These are phyloP conservation scores for Taiwanofungus camphoratus DNA, from an alignment of 1,284 basidiomycete species.

Conservation along the genomic window DNA sequence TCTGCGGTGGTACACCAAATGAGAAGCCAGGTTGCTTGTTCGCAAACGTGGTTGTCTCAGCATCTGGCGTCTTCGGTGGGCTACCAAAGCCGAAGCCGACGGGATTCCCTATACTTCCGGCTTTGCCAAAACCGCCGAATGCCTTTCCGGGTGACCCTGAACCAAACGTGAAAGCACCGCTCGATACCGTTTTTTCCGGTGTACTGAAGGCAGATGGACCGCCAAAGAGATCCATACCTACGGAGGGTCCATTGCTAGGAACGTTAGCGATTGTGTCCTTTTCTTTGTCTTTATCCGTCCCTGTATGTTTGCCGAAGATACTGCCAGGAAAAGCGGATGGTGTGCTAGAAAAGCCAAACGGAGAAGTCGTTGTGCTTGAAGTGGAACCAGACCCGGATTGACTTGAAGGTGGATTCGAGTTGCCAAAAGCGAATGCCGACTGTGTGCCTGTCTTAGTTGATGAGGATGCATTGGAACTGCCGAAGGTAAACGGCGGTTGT, in stretches of 20 bases:
- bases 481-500: constrained; percentile 7
- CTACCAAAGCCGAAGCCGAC: constrained; percentile 53
- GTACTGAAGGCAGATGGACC: constrained; percentile 11
- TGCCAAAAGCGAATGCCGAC: constrained; percentile 1
- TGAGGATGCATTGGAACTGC: neutral
- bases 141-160: constrained; percentile 13
- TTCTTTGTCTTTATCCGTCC: constrained; percentile 9
- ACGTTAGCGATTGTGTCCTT: constrained; percentile 12
- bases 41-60: constrained; percentile 15
- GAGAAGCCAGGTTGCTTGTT: constrained; percentile 22
- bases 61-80: constrained; percentile 29
- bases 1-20: constrained; percentile 27
- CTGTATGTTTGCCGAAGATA: constrained; percentile 19
- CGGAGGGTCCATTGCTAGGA: neutral
- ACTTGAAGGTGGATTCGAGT: constrained; percentile 2
- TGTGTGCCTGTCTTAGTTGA: constrained; percentile 1
- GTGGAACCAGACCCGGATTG: constrained; percentile 12
- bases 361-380: constrained; percentile 5
- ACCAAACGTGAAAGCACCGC: constrained; percentile 23
- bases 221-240: constrained; percentile 11
- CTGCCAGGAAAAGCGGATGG: constrained; percentile 8
- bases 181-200: constrained; percentile 13
- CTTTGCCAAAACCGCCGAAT: constrained; percentile 16
- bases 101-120: constrained; percentile 46
- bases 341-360: constrained; percentile 6